Conservation (phyloP, 345 rosid species). For the Excoecaria cochinchinensis region DNA sequence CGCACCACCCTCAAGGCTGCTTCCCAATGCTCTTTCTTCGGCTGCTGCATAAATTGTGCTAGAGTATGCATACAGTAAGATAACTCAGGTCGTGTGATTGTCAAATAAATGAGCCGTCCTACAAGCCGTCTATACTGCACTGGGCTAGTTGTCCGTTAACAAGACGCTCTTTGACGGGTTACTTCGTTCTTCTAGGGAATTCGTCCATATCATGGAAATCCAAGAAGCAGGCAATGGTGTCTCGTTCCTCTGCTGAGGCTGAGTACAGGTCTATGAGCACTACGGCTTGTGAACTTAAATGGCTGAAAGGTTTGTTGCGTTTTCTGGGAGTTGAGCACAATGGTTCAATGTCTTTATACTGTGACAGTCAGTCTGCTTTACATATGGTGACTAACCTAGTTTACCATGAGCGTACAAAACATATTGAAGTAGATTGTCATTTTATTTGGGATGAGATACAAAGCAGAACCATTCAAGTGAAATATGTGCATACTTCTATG, state of each 20-base stretch:
- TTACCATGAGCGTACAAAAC: no score
- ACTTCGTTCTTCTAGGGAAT: neutral
- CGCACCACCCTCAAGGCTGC: neutral
- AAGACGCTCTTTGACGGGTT: neutral
- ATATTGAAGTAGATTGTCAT: no score
- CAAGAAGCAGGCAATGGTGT: neutral
- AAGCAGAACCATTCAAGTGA: neutral
- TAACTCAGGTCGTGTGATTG: neutral
- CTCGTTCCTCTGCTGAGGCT: neutral
- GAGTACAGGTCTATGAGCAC: neutral
- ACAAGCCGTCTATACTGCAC: neutral
- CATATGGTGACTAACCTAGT: no score
- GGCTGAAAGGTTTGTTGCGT: neutral
- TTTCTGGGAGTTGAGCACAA: neutral
- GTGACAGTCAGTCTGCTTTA: no score
- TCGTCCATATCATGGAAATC: neutral
- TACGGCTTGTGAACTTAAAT: neutral
- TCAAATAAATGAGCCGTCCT: neutral
- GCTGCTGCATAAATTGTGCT: neutral
- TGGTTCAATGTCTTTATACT: neutral
- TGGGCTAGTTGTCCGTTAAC: slow-evolving; percentile 2
- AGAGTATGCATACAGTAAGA: neutral
- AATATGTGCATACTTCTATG: neutral
- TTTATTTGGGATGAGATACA: neutral
- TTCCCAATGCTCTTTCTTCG: neutral